Evolutionary conservation across 2,329 filamentous ascomycete species (phyloP), one percentile per base, ranked within the genome.

Genomic region (Nannizziopsis arthrosporioides): DNA sequence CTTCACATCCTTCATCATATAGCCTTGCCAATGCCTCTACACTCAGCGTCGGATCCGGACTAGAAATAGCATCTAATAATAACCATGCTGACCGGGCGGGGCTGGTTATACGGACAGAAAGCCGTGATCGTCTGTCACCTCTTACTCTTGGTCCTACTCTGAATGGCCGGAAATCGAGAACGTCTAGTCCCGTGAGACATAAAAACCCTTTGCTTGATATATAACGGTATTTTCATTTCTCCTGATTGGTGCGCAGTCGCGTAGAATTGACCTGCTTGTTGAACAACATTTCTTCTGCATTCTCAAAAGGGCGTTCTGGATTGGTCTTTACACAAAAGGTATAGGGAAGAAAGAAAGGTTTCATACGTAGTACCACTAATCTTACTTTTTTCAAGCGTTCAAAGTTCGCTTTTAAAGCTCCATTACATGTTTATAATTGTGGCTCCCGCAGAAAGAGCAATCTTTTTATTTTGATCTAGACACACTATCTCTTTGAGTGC

Each of bases 101-200:
- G 1, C 63, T 95, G 54, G 81, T 85, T 47, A 77, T 87, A 2
- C 73, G 90, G 55, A 93, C 85, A 0, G 90, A 95, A 61, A 94
- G 87, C 61, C 74, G 87, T 46, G 92, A 96, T 61, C 75, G 85
- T 50, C 66, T 95, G 34, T 73, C 76, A 12, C 74, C 71, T 7
- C 61, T 77, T 11, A 75, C 69, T 64, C 49, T 68, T 27, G 65
- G 63, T 57, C 75, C 75, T 10, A 72, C 69, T 42, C 68, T 72
- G 44, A 68, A 66, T 47, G 67, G 67, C 6, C 65, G 67, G 42
- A 64, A 64, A 31, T 69, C 67, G 14, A 62, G 71, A 52, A 58
- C 68, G 8, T 67, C 67, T 39, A 72, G 69, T 62, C 71, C 71
- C 79, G 76, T 63, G 18, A 40, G 54, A 44, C 44, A 43, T 35